phyloP scores from a whole-genome alignment of 768 basidiomycete species.

The Chalciporus pseudorubinellus region DNA sequence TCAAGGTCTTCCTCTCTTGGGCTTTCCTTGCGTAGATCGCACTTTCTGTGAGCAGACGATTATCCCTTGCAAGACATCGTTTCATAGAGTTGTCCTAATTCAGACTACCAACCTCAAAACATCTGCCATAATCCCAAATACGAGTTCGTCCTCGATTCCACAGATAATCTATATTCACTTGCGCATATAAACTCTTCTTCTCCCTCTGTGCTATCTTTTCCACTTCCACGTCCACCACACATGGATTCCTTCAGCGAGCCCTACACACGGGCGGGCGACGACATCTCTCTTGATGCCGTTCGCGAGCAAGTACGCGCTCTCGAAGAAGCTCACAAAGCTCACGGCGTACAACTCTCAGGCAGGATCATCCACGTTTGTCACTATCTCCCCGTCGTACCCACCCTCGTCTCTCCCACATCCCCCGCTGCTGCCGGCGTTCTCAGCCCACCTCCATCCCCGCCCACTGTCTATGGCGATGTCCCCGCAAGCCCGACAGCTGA shows the following conservation, averaged over 20 bases:
- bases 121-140: constrained; percentile 17
- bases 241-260: constrained; percentile 79
- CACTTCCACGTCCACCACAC: constrained; percentile 2
- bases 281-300: constrained; percentile 70
- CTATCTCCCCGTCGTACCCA: constrained; percentile 77
- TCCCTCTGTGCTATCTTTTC: neutral
- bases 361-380: constrained; percentile 92
- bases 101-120: constrained; percentile 27
- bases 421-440: constrained; percentile 45
- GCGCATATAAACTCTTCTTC: constrained; percentile 19
- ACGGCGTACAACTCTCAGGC: constrained; percentile 75
- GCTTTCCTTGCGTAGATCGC: neutral
- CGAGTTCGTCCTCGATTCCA: constrained; percentile 18
- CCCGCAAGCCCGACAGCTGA: constrained; percentile 33
- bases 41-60: neutral
- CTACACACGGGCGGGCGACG: constrained; percentile 60
- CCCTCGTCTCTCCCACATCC: constrained; percentile 45
- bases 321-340: constrained; percentile 66
- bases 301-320: constrained; percentile 68
- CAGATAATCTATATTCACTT: constrained; percentile 26
- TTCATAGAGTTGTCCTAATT: constrained; percentile 20
- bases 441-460: constrained; percentile 80
- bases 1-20: neutral
- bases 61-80: neutral
- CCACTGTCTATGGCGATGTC: constrained; percentile 51